Base-by-base conservation (phyloP, 176 grass and related monocot genomes). In the Triticum turgidum region DNA sequence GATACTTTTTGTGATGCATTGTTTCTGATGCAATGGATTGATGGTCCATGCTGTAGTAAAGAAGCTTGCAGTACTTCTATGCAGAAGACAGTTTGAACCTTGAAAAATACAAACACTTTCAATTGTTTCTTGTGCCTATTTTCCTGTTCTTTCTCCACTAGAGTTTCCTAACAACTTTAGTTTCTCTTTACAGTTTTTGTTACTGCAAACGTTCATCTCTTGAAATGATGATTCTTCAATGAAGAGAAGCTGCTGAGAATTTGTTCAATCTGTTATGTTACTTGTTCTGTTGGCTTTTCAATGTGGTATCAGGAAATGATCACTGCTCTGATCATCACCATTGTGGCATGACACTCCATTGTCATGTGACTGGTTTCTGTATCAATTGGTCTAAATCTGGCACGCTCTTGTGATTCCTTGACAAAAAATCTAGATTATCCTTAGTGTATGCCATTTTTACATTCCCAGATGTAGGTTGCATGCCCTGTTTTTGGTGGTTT, bases 161-260 rank as follows among this genome's bases (percentile, higher is more conserved):
- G 32, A 32, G 32, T 32, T 32, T 3, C 32, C 32, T 32, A 32
- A 32, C 32, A 69, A 9, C 22, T 88, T 35, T 62, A 14, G 3
- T 78, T 25, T 58, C 20, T 5, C 34, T 18, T 49, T 66, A 22
- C 9, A 82, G 3, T 44, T 65, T 15, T 76, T 87, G 17, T 34
- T 41, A 72, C 30, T 41, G 54, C 38, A 84, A 70, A 88, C 78
- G 76, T 29, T 17, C 42, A 27, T 63, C 70, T 63, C 52, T 79
- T 62, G 73, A 73, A 49, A 54, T 18, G 51, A 74, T n/a, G 22
- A 61, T 15, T 61, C 11, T 61, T 78, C 64, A 71, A 29, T 65
- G 64, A 62, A 78, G 13, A 61, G 11, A 88, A 7, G 18, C 2
- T 56, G 34, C 17, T 79, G 52, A 41, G 10, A 66, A 69, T 24